Evolutionary conservation across 2,329 filamentous ascomycete genomes (phyloP), one percentile per base, ranked within the genome.

Genomic region (Madurella mycetomatis): DNA sequence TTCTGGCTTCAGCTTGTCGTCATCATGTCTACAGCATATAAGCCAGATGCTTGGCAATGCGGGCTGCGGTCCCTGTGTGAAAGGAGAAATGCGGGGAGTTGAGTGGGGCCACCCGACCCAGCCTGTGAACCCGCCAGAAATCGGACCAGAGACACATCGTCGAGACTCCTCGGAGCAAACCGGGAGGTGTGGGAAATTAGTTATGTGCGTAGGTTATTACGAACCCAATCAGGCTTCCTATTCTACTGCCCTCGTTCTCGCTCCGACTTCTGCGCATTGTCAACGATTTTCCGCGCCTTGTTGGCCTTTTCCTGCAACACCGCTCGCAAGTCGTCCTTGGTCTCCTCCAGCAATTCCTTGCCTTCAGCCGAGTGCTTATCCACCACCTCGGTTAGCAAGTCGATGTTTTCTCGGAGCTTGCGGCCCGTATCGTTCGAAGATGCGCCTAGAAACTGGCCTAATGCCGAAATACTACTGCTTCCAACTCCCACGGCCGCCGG

Each of bases 291-390:
- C 65, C 85, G 74, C 0, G 81, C 78, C 69, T 81, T 75, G 46
- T 77, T 66, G 0, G 74, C 73, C 71, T 81, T 79, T 66, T 81
- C 81, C 68, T 85, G 80, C 41, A 88, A 72, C 31, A 88, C 77
- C 68, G 84, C 75, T 66, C 79, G 76, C 45, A 89, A 72, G 67
- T 89, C 85, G 43, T 85, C 77, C 47, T 88, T 74, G 0, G 86
- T 86, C 66, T 87, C 84, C 70, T 84, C 83, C 49, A 88, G 68
- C 39, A 90, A 73, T 69, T 83, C 80, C 74, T 90, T 80, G 2
- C 85, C 86, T 68, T 90, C 85, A 5, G 83, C 76, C 47, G 81
- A 83, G 67, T 88, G 83, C 72, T 88, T 83, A 62, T 85, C 75
- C 0, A 83, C 84, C 13, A 86, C 75, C 58, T 87, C 76, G 60